These are phyloP conservation scores for Plasmodiophora brassicae DNA, from an alignment of 208 protist genomes.

Conservation along the genomic window DNA sequence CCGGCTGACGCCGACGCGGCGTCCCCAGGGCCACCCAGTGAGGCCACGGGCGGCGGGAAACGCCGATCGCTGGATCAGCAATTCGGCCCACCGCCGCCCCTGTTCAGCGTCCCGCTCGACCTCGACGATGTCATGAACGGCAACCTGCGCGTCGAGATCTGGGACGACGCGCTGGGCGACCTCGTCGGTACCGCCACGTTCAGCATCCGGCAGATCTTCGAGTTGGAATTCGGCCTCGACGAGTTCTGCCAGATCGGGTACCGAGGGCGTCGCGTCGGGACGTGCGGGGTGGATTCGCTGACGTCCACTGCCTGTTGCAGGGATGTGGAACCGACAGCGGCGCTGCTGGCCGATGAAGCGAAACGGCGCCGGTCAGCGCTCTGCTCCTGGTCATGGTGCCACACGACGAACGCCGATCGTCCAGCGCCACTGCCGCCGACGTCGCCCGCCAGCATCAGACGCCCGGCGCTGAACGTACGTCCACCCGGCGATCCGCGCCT, in stretches of 20 bases:
- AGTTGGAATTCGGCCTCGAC: slow-evolving; percentile 15
- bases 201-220: background rate
- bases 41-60: background rate
- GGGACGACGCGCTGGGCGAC: background rate
- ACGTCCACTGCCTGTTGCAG: background rate
- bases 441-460: too few relatives aligned
- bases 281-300: background rate
- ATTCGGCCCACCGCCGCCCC: background rate
- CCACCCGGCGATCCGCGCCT: too few relatives aligned
- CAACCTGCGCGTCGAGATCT: background rate
- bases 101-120: background rate
- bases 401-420: background rate
- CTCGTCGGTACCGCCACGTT: background rate
- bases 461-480: too few relatives aligned
- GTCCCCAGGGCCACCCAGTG: background rate
- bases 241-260: background rate
- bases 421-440: background rate
- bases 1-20: background rate
- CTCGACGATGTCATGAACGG: background rate
- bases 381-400: background rate
- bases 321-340: background rate
- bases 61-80: background rate
- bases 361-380: background rate
- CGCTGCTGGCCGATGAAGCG: background rate
- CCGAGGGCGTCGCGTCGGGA: background rate